A percentile compares a stretch with the other conserved stretches of the same genome.
Evolutionary conservation across 192 early-diverging fungal species (phyloP).

Genomic region (Entomortierella beljakovae): DNA sequence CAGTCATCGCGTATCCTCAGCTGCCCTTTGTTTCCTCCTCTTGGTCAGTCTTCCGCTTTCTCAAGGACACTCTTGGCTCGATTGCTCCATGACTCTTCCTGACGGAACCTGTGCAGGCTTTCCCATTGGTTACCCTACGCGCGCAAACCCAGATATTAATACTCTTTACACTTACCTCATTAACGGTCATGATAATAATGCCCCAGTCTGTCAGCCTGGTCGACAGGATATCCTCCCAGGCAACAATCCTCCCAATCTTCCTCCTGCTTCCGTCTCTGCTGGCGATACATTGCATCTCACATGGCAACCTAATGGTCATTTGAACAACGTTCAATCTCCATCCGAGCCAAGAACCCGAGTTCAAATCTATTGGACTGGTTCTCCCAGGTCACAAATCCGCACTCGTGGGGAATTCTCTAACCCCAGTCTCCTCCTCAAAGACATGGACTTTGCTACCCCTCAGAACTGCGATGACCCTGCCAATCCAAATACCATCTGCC

Average conservation of each 20-base stretch:
- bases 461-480: conserved; percentile 54
- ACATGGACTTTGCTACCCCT: conserved; percentile 61
- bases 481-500: conserved; percentile 62
- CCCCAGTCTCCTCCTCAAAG: conserved; percentile 38
- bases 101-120: conserved; percentile 60
- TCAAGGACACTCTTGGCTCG: conserved; percentile 70
- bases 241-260: conserved; percentile 54
- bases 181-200: conserved; percentile 28
- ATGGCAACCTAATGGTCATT: conserved; percentile 71
- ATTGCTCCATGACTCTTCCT: conserved; percentile 64
- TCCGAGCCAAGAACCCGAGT: conserved; percentile 9
- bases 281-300: conserved; percentile 63
- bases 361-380: conserved; percentile 31
- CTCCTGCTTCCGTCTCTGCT: conserved; percentile 59
- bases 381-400: conserved; percentile 15
- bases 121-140: conserved; percentile 63
- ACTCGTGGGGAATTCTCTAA: conserved; percentile 22
- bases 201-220: conserved; percentile 62
- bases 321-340: conserved; percentile 29
- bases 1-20: too few relatives aligned
- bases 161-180: conserved; percentile 66
- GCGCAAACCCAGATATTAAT: conserved; percentile 59
- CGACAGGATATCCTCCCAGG: conserved; percentile 29
- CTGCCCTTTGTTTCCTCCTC: neutral
- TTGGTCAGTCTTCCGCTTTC: conserved; percentile 33